Evolutionary conservation across 495 filamentous ascomycete species (phyloP).

Genomic region (Tuber borchii): DNA sequence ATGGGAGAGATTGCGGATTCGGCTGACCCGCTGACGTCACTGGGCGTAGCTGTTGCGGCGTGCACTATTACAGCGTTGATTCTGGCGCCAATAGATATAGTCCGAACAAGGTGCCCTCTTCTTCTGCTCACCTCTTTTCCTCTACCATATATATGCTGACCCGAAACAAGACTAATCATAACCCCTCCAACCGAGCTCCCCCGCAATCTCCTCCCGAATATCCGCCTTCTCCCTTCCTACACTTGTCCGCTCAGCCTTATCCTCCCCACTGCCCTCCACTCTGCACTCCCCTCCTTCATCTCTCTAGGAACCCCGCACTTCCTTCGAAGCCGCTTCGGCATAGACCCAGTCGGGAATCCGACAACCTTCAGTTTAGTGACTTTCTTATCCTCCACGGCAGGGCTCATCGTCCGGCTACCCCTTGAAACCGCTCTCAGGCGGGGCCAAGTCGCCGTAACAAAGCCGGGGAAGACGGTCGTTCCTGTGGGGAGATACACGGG

Average conservation of each 20-base stretch:
- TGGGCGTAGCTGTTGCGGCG: conserved; percentile 75
- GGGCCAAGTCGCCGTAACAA: conserved; percentile 65
- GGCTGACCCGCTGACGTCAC: conserved; percentile 35
- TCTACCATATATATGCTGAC: conserved; percentile 28
- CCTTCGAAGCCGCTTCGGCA: conserved; percentile 65
- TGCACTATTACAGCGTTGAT: conserved; percentile 70
- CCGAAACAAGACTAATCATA: conserved; percentile 56
- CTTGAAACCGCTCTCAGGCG: conserved; percentile 86
- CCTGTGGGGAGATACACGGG: conserved; percentile 69
- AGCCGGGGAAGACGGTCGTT: conserved; percentile 60
- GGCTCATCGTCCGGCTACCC: conserved; percentile 76
- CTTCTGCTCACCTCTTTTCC: conserved; percentile 13
- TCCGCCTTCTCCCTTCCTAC: conserved; percentile 70
- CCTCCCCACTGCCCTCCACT: conserved; percentile 77
- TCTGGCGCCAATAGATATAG: conserved; percentile 78
- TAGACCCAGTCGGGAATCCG: conserved; percentile 78
- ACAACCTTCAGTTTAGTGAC: conserved; percentile 67
- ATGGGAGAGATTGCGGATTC: conserved; percentile 38
- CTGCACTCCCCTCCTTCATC: conserved; percentile 72
- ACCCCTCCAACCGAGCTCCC: conserved; percentile 67
- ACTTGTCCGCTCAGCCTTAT: conserved; percentile 63
- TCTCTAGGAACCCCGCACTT: conserved; percentile 72
- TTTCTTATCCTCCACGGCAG: conserved; percentile 68
- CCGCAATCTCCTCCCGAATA: conserved; percentile 64
- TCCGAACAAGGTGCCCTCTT: conserved; percentile 63